Evolutionary conservation across 1,139 yeast species (phyloP), one percentile per base, ranked within the genome.

Genomic region (Debaryomyces subglobosus): DNA sequence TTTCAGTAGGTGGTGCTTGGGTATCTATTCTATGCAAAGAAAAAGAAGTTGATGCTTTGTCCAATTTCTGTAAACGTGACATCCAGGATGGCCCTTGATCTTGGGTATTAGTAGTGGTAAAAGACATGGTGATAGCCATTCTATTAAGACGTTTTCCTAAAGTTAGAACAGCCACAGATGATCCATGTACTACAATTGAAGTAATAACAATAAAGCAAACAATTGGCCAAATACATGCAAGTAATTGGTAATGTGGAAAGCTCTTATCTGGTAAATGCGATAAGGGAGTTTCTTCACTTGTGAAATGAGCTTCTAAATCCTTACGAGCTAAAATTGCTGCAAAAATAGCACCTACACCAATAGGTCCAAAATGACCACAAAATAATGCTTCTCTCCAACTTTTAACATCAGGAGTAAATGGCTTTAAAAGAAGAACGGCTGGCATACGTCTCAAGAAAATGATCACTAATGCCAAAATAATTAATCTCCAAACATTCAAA

Each of bases 311-410:
- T 61, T 90, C 96, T 42, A 94, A 74, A 56, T 89, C 94, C 15
- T 84, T 82, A 56, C 95, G 79, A 1, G 97, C 94, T 57, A 92
- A 72, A 50, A 94, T 86, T 12, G 92, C 85, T 18, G 96, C 96
- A 69, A 89, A 94, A 18, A 94, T 81, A 1, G 98, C 98, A 54
- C 98, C 98, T 9, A 94, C 99, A 48, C 99, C 99, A 63, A 94
- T 90, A 8, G 99, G 99, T 41, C 99, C 99, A 66, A 94, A 94
- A 71, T 94, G 98, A 20, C 98, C 98, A 66, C 96, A 92, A 62
- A 94, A 91, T 6, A 94, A 63, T 0, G 97, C 97, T 63, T 94
- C 98, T 67, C 96, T 82, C 97, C 98, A 92, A 32, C 94, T 84
- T 58, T 89, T 84, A 39, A 94, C 82, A 65, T 92, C 98, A 0